Base-by-base conservation (phyloP, 2,329 filamentous ascomycete species). In the Cucurbitaria berberidis region DNA sequence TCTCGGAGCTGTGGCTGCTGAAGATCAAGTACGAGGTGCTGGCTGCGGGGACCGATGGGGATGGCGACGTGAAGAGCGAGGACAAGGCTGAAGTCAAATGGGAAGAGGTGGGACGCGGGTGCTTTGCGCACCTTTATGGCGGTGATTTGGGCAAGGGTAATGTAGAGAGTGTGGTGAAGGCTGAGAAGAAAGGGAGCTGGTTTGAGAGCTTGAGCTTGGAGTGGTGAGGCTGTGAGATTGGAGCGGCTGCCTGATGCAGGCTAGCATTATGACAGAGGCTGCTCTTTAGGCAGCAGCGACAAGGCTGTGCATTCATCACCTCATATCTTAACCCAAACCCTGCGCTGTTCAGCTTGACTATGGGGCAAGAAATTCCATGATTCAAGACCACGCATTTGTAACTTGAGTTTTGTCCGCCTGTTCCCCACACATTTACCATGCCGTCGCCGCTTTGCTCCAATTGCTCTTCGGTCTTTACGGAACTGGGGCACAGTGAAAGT, bases 41-140 rank as follows among this genome's bases (percentile, higher is more conserved):
- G 30, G 73, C 75, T 41, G 66, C 70, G 13, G 68, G 68, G 9
- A 68, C 55, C 7, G 65, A 72, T 48, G 67, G 62, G n/a, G 61
- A 68, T 26, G 68, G 69, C 22, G 42, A 58, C 19, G 55, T 60
- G 15, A 62, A 66, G 30, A 49, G 53, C 35, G 57, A 61, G 11
- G 60, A 57, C n/a, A 62, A 63, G 41, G 68, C 60, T 5, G 65
- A 69, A 27, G 73, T 81, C 24, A 84, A 79, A 59, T 87, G 84
- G 84, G 85, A 87, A 55, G 72, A 76, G 11, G 72, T 74, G 10
- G 77, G 75, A 16, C 60, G 63, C n/a, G 72, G 72, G 1, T 78
- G 77, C 48, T 87, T 84, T 60, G 81, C 85, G 46, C 86, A 88
- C 64, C 68, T 87, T 32, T 86, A 86, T 64, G 81, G 80, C 3